A percentile compares a stretch with the other conserved stretches of the same genome.
Evolutionary conservation across 805 yeast species (phyloP).

Genomic region (Candida ipomoeae): DNA sequence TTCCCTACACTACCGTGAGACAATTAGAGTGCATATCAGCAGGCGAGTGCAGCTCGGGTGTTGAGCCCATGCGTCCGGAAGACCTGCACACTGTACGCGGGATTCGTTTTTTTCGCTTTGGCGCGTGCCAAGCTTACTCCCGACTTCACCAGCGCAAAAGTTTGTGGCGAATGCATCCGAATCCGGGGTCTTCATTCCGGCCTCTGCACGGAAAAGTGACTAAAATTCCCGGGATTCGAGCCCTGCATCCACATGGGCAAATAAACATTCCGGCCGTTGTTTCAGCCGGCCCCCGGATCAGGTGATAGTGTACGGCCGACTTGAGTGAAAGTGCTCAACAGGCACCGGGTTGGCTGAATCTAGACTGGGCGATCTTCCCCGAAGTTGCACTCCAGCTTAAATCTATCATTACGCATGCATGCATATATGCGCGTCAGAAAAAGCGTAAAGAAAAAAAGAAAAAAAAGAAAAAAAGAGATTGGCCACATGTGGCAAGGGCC

Average conservation of each 20-base stretch:
- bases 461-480: background rate
- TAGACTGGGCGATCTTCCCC: background rate
- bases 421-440: background rate
- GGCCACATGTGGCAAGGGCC: background rate
- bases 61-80: background rate
- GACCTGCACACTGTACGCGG: background rate
- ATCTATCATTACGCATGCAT: background rate
- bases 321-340: background rate
- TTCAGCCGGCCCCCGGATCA: no score
- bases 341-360: background rate
- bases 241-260: background rate
- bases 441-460: background rate
- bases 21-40: background rate
- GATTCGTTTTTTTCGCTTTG: background rate
- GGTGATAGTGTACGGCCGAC: background rate
- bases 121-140: background rate
- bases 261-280: no score
- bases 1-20: slow-evolving; percentile 3
- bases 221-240: background rate
- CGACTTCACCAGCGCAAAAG: background rate
- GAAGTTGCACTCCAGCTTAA: background rate
- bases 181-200: background rate
- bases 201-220: background rate
- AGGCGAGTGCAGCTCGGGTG: background rate
- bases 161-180: background rate